phyloP scores from a whole-genome alignment of 2,329 filamentous ascomycete genomes.

The Dryadomyces quercus-mongolicae region DNA sequence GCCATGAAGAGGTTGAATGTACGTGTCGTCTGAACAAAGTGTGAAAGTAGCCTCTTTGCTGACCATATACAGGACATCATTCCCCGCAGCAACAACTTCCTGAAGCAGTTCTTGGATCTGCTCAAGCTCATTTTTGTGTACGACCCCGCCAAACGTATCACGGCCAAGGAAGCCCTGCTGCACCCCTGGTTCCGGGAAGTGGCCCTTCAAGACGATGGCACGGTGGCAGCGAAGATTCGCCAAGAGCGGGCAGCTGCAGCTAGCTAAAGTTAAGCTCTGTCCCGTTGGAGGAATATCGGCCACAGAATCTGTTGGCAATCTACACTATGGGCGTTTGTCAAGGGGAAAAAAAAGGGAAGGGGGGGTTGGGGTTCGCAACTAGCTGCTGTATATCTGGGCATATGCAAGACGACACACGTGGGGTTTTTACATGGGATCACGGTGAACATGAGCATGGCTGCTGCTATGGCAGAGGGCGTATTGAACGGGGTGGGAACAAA shows the following conservation, averaged over 20 bases:
- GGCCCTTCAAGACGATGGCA: slow-evolving; percentile 52
- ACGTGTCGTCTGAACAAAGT: slow-evolving; percentile 10
- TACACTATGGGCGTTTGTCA: neutral
- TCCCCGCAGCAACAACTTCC: slow-evolving; percentile 44
- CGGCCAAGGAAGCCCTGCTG: slow-evolving; percentile 51
- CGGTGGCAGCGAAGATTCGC: slow-evolving; percentile 54
- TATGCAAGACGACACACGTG: neutral
- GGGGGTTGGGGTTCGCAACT: neutral
- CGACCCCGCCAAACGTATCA: slow-evolving; percentile 52
- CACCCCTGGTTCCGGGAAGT: slow-evolving; percentile 58
- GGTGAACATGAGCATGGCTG: neutral
- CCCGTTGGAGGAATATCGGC: neutral
- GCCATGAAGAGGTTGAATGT: slow-evolving; percentile 60
- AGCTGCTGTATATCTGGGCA: neutral
- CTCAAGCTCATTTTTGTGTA: slow-evolving; percentile 57
- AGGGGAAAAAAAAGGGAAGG: neutral
- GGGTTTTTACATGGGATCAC: neutral
- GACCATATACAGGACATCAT: slow-evolving; percentile 45
- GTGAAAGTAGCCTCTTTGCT: too few relatives aligned
- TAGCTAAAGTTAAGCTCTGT: neutral
- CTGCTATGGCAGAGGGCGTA: neutral
- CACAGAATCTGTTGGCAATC: neutral
- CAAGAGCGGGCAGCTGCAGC: slow-evolving; percentile 25
- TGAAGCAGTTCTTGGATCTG: slow-evolving; percentile 51
- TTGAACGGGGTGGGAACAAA: neutral